These are phyloP conservation scores for Amanita exitialis DNA, from an alignment of 768 basidiomycete species.

Conservation along the genomic window DNA sequence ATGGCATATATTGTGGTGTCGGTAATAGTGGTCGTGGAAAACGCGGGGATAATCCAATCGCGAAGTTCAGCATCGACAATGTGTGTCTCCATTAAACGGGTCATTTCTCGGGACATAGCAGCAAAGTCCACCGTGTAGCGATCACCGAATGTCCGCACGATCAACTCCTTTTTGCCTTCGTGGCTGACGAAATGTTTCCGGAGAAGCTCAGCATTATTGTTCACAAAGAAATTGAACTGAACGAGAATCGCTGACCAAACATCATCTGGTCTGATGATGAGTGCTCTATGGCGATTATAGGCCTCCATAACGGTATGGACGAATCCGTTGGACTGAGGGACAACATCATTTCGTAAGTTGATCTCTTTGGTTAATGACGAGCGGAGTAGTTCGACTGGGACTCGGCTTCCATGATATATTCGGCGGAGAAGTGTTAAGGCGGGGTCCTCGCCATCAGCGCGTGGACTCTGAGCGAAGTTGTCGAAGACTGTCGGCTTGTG, in stretches of 20 bases:
- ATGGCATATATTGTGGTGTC: conserved; percentile 21
- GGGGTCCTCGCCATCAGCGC: not conserved
- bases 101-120: conserved; percentile 17
- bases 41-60: conserved; percentile 24
- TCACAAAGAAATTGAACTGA: conserved; percentile 22
- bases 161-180: conserved; percentile 17
- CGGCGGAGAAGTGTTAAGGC: not conserved
- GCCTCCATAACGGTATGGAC: conserved; percentile 24
- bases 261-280: conserved; percentile 12
- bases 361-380: not conserved
- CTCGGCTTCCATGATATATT: not conserved
- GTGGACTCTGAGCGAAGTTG: too few relatives aligned
- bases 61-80: conserved; percentile 15
- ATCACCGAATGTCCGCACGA: conserved; percentile 8
- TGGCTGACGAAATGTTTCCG: conserved; percentile 18
- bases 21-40: conserved; percentile 22
- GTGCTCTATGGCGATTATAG: conserved; percentile 19
- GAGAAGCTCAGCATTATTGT: conserved; percentile 18
- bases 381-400: not conserved
- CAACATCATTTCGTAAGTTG: conserved; percentile 5
- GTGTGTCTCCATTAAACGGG: not conserved
- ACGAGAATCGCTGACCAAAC: conserved; percentile 24
- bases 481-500: too few relatives aligned
- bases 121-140: conserved; percentile 17
- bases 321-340: conserved; percentile 22